phyloP scores from a whole-genome alignment of 345 rosid species.

The Populus nigra region DNA sequence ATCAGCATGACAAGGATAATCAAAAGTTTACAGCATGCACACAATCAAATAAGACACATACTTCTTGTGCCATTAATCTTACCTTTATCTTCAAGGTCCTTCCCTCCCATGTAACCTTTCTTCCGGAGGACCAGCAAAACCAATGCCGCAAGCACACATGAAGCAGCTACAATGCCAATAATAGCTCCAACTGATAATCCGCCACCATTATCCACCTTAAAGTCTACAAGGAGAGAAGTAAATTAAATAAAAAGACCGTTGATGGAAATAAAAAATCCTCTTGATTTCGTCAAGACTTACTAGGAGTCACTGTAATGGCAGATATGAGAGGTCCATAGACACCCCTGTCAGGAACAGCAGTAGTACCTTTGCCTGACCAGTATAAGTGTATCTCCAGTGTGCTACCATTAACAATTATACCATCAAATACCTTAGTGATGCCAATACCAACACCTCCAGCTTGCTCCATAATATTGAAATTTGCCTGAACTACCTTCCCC shows the following conservation, averaged over 20 bases:
- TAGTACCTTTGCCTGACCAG: constrained; percentile 88
- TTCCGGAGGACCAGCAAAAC: constrained; percentile 40
- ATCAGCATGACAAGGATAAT: not conserved
- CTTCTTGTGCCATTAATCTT: constrained; percentile 1
- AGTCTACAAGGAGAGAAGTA: constrained; percentile 43
- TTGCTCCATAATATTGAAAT: constrained; percentile 58
- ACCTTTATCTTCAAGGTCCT: constrained; percentile 59
- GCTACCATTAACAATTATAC: constrained; percentile 47
- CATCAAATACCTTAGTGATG: constrained; percentile 21
- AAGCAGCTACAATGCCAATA: constrained; percentile 58
- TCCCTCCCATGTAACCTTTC: constrained; percentile 54
- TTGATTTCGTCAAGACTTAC: constrained; percentile 38
- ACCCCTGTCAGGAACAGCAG: constrained; percentile 55
- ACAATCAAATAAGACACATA: not conserved
- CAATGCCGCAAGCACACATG: constrained; percentile 38
- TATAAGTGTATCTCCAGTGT: constrained; percentile 72
- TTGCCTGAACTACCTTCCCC: constrained; percentile 52
- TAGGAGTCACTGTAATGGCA: constrained; percentile 67
- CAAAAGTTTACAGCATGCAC: not conserved
- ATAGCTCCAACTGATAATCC: constrained; percentile 63
- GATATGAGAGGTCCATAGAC: constrained; percentile 88
- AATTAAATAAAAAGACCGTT: not conserved
- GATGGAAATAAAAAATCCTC: not conserved
- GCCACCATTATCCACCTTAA: constrained; percentile 42
- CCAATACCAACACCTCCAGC: constrained; percentile 75